Evolutionary conservation across 75 land plant species (phyloP).

Genomic region (Azolla pinnata): DNA sequence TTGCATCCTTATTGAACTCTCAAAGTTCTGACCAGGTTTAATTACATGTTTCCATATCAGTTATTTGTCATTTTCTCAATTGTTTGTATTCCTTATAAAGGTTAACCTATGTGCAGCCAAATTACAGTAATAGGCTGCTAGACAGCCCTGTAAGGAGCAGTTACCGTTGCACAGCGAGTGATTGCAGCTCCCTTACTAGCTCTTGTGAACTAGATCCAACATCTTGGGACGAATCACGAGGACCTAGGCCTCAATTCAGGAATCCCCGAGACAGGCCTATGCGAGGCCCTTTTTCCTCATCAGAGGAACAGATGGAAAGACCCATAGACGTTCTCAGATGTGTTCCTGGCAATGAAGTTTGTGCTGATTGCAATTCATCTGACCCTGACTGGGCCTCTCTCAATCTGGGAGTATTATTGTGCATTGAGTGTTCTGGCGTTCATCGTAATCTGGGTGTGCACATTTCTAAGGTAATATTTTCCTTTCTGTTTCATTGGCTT

Average conservation of each 20-base stretch:
- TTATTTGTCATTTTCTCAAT: no score
- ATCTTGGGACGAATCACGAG: conserved; percentile 15
- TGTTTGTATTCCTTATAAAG: no score
- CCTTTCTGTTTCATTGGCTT: no score
- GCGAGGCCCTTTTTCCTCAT: neutral
- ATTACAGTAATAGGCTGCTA: conserved; percentile 12
- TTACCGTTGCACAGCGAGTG: conserved; percentile 23
- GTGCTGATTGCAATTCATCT: conserved; percentile 86
- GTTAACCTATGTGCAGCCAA: conserved; percentile 10
- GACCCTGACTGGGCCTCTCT: conserved; percentile 98
- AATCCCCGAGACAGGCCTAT: conserved; percentile 1
- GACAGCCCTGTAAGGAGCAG: conserved; percentile 13
- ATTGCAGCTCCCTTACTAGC: conserved; percentile 22
- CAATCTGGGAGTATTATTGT: conserved; percentile 77
- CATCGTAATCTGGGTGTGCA: conserved; percentile 98
- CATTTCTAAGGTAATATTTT: conserved; percentile 77
- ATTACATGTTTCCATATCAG: neutral
- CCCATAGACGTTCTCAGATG: conserved; percentile 42
- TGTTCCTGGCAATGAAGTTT: conserved; percentile 77
- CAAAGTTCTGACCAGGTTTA: conserved; percentile 59
- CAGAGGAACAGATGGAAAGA: conserved; percentile 25
- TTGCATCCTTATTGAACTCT: conserved; percentile 75
- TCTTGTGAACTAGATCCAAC: conserved; percentile 23
- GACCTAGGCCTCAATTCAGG: neutral
- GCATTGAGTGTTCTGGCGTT: conserved; percentile 93